phyloP scores from a whole-genome alignment of 2,329 filamentous ascomycete genomes.

The Chaetomiaceae sp. region DNA sequence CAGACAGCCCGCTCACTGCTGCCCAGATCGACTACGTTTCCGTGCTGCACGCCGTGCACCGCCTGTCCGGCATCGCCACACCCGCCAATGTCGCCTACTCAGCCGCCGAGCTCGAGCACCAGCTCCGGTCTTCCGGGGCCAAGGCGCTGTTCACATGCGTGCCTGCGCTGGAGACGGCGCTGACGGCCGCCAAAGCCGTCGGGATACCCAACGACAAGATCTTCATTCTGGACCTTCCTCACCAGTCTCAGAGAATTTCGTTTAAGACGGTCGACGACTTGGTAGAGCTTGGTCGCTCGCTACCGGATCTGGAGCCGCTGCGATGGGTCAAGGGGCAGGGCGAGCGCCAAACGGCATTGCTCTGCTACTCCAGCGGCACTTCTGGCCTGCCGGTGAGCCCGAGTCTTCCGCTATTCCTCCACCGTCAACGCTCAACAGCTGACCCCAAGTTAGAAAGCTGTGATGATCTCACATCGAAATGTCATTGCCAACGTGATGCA shows the following conservation, averaged over 20 bases:
- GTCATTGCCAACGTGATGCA: conserved; percentile 73
- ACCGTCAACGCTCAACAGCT: conserved; percentile 6
- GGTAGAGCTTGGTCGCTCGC: conserved; percentile 51
- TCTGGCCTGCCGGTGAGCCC: conserved; percentile 63
- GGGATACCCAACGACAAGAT: conserved; percentile 59
- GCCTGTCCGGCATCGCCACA: conserved; percentile 65
- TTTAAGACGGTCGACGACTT: conserved; percentile 64
- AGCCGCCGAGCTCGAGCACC: conserved; percentile 62
- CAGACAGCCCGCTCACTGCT: background rate
- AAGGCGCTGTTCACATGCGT: conserved; percentile 67
- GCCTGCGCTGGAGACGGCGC: conserved; percentile 57
- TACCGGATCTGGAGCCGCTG: conserved; percentile 49
- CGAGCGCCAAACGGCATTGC: conserved; percentile 61
- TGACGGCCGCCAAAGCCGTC: conserved; percentile 56
- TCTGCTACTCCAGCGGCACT: conserved; percentile 76
- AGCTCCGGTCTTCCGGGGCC: conserved; percentile 62
- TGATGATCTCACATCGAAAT: conserved; percentile 75
- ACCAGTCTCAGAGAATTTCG: conserved; percentile 42
- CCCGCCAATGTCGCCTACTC: conserved; percentile 73
- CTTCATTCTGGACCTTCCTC: conserved; percentile 63
- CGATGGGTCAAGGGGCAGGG: conserved; percentile 60
- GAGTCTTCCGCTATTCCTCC: conserved; percentile 27
- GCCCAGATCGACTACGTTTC: conserved; percentile 70
- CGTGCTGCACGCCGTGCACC: conserved; percentile 66
- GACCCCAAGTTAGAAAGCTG: conserved; percentile 56